These are phyloP conservation scores for Arthrinium phaeospermum DNA, from an alignment of 2,329 filamentous ascomycete species.

Conservation along the genomic window DNA sequence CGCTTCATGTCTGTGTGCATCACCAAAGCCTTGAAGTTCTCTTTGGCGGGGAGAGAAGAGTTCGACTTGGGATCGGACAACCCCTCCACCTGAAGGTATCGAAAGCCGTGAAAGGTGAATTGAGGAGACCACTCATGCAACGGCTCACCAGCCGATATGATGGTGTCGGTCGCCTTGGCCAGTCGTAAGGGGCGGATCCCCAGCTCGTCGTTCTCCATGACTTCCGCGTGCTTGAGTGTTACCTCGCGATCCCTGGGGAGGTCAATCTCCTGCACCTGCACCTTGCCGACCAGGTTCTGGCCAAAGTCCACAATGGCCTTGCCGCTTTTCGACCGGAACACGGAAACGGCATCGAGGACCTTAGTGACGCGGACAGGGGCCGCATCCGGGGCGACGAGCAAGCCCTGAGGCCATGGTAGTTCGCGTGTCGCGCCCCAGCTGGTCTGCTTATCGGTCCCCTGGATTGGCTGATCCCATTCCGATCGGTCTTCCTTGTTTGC, in stretches of 20 bases:
- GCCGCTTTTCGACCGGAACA: conserved; percentile 43
- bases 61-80: conserved; percentile 34
- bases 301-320: conserved; percentile 58
- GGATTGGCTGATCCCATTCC: conserved; percentile 47
- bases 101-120: conserved; percentile 55
- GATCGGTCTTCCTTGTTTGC: conserved; percentile 31
- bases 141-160: neutral
- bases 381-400: conserved; percentile 39
- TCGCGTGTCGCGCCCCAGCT: conserved; percentile 38
- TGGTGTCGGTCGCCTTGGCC: neutral
- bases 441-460: neutral
- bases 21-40: conserved; percentile 23
- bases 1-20: conserved; percentile 35
- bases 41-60: neutral
- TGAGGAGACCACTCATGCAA: conserved; percentile 32
- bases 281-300: conserved; percentile 52
- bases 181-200: conserved; percentile 27
- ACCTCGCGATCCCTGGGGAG: conserved; percentile 42
- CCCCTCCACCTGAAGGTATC: conserved; percentile 49
- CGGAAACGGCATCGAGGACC: conserved; percentile 30
- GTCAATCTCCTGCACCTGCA: conserved; percentile 33
- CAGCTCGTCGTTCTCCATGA: conserved; percentile 53
- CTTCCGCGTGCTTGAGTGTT: conserved; percentile 57
- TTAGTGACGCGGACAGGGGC: conserved; percentile 39
- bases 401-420: conserved; percentile 28